These are phyloP conservation scores for Magnaporthiopsis poae DNA, from an alignment of 2,329 filamentous ascomycete species.

Conservation along the genomic window DNA sequence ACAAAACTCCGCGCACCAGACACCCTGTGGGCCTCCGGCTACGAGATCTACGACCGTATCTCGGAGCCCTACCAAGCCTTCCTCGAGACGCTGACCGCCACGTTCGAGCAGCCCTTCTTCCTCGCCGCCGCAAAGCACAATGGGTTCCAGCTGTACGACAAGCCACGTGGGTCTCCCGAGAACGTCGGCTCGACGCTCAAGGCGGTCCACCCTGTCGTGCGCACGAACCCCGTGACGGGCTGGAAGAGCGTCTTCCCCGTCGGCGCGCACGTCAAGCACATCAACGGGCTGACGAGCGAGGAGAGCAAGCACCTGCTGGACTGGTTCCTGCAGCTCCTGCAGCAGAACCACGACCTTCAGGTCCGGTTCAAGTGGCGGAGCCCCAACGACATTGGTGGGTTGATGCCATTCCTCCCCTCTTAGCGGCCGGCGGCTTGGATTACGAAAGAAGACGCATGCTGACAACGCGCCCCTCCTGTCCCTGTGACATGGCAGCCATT, in stretches of 20 bases:
- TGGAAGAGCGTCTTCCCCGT: slow-evolving; percentile 47
- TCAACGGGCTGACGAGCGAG: slow-evolving; percentile 38
- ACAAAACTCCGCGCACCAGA: slow-evolving; percentile 21
- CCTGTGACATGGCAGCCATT: slow-evolving; percentile 28
- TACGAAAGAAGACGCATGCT: background rate
- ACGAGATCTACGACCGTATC: slow-evolving; percentile 57
- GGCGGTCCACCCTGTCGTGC: slow-evolving; percentile 43
- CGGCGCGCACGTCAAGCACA: slow-evolving; percentile 38
- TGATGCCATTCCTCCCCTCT: background rate
- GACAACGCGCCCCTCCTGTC: background rate
- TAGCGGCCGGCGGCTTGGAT: too few species aligned
- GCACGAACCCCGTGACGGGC: slow-evolving; percentile 49
- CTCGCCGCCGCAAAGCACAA: slow-evolving; percentile 34
- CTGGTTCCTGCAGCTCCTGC: slow-evolving; percentile 41
- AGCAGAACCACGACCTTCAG: slow-evolving; percentile 48
- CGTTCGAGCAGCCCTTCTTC: slow-evolving; percentile 41
- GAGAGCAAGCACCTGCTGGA: slow-evolving; percentile 39
- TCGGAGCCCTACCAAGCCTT: slow-evolving; percentile 46
- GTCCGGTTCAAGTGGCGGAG: slow-evolving; percentile 35
- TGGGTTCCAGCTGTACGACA: slow-evolving; percentile 35
- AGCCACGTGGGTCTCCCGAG: slow-evolving; percentile 37
- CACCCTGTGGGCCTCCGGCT: slow-evolving; percentile 59
- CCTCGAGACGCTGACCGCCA: slow-evolving; percentile 48
- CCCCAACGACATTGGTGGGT: slow-evolving; percentile 29
- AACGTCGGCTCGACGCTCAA: slow-evolving; percentile 39